phyloP scores from a whole-genome alignment of 805 yeast species.

The Dipodascus geniculatus region DNA sequence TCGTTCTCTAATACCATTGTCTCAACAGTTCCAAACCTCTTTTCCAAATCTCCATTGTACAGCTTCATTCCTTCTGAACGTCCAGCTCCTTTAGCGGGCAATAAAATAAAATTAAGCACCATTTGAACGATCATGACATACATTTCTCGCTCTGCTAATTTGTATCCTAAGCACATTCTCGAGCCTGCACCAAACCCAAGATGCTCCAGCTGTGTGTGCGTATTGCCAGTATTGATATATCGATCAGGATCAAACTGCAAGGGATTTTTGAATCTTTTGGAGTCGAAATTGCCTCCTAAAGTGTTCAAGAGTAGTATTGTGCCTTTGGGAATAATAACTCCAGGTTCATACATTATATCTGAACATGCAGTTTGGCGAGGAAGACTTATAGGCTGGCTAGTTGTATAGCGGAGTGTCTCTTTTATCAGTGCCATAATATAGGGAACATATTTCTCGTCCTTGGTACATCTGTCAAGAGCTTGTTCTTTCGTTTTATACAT shows the following conservation, averaged over 20 bases:
- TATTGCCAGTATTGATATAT: constrained; percentile 10
- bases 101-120: constrained; percentile 38
- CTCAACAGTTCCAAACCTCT: constrained; percentile 38
- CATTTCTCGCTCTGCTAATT: constrained; percentile 53
- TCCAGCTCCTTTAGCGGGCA: constrained; percentile 30
- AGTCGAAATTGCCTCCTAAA: constrained; percentile 41
- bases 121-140: constrained; percentile 46
- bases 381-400: constrained; percentile 55
- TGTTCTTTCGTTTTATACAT: constrained; percentile 19
- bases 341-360: neutral
- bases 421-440: constrained; percentile 46
- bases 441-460: constrained; percentile 28
- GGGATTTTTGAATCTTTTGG: constrained; percentile 16
- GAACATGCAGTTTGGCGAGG: constrained; percentile 41
- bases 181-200: constrained; percentile 49
- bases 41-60: constrained; percentile 36
- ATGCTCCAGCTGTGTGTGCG: constrained; percentile 23
- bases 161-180: constrained; percentile 60
- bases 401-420: constrained; percentile 50
- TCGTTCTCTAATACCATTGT: constrained; percentile 56
- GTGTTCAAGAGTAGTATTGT: neutral
- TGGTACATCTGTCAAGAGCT: constrained; percentile 19
- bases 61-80: constrained; percentile 24
- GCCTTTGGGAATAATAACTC: neutral
- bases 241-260: constrained; percentile 23